Conservation (phyloP, 2,329 filamentous ascomycete species). For the Peltaster fructicola region DNA sequence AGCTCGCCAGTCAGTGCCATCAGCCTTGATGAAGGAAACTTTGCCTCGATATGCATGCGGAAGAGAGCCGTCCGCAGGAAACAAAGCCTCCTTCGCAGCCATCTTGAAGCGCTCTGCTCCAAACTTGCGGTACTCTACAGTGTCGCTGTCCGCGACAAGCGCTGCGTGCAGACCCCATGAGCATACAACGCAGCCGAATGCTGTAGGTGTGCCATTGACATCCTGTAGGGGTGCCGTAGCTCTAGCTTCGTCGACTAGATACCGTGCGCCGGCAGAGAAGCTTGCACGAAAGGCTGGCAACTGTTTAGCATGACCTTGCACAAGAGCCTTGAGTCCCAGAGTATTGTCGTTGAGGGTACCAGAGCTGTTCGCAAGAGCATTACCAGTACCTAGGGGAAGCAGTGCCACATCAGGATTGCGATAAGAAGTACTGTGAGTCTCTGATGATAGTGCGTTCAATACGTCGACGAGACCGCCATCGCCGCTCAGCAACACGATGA, state of each 20-base stretch:
- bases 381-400: slow-evolving; percentile 35
- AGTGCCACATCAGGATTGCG: slow-evolving; percentile 39
- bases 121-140: slow-evolving; percentile 57
- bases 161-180: slow-evolving; percentile 83
- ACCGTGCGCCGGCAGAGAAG: slow-evolving; percentile 28
- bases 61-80: slow-evolving; percentile 31
- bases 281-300: slow-evolving; percentile 26
- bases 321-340: slow-evolving; percentile 23
- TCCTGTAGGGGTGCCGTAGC: slow-evolving; percentile 22
- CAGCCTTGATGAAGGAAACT: slow-evolving; percentile 26
- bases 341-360: slow-evolving; percentile 21
- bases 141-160: slow-evolving; percentile 82
- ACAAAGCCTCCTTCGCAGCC: slow-evolving; percentile 62
- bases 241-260: slow-evolving; percentile 26
- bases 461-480: slow-evolving; percentile 77
- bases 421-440: slow-evolving; percentile 15
- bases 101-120: slow-evolving; percentile 68
- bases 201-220: slow-evolving; percentile 16
- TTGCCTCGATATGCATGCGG: slow-evolving; percentile 40
- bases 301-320: slow-evolving; percentile 17
- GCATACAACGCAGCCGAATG: slow-evolving; percentile 64
- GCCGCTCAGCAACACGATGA: slow-evolving; percentile 64
- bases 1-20: slow-evolving; percentile 13
- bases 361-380: slow-evolving; percentile 31
- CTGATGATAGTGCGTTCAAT: slow-evolving; percentile 45